Conservation (phyloP, 2,329 filamentous ascomycete genomes). For the Colletotrichum nymphaeae region DNA sequence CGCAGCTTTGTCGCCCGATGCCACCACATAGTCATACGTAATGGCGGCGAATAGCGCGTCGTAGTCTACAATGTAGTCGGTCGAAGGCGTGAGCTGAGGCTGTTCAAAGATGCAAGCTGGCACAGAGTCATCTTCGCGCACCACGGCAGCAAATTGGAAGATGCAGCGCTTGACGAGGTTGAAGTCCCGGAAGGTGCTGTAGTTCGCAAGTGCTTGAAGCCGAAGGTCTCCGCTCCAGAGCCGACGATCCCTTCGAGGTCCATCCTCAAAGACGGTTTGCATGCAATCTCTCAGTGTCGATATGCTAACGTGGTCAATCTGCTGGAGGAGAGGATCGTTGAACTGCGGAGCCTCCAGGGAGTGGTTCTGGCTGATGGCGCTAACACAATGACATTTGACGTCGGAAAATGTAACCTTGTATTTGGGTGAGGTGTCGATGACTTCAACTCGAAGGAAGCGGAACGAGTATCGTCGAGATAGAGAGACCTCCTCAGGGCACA, state of each 20-base stretch:
- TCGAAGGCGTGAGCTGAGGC: constrained; percentile 42
- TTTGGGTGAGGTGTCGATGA: constrained; percentile 48
- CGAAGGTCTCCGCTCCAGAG: constrained; percentile 51
- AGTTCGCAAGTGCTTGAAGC: constrained; percentile 50
- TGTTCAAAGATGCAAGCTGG: constrained; percentile 49
- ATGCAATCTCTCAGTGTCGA: constrained; percentile 50
- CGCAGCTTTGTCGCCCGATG: constrained; percentile 43
- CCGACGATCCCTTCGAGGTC: constrained; percentile 49
- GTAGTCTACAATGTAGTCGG: constrained; percentile 51
- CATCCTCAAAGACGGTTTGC: constrained; percentile 53
- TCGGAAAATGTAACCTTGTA: constrained; percentile 46
- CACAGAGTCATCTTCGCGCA: constrained; percentile 45
- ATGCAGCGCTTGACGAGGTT: constrained; percentile 48
- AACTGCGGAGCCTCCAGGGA: constrained; percentile 36
- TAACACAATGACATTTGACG: constrained; percentile 43
- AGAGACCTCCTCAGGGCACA: constrained; percentile 43
- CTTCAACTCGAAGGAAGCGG: constrained; percentile 46
- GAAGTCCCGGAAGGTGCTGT: constrained; percentile 48
- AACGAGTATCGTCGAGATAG: constrained; percentile 48
- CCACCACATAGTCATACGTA: constrained; percentile 46
- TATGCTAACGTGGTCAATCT: constrained; percentile 45
- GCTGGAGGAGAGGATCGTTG: constrained; percentile 38
- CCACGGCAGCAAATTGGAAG: constrained; percentile 48
- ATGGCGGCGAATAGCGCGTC: constrained; percentile 47
- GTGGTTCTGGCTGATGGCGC: constrained; percentile 39